Conservation (phyloP, 768 basidiomycete species). For the Suillus subaureus region DNA sequence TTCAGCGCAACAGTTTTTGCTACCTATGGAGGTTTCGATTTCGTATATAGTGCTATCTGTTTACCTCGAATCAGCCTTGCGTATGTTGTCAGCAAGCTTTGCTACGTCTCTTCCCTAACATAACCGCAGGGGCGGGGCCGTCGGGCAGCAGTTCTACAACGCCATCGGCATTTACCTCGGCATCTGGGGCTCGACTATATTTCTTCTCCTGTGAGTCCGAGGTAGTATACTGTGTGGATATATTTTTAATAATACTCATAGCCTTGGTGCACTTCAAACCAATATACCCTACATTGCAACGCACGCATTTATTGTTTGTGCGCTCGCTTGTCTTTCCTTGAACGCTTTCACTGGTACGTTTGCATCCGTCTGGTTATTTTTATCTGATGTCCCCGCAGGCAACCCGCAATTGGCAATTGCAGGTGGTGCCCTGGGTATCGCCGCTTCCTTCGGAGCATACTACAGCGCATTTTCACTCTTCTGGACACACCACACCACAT, state of each 20-base stretch:
- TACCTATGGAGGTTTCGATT: slow-evolving; percentile 31
- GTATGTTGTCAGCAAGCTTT: slow-evolving; percentile 15
- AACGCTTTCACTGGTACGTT: slow-evolving; percentile 28
- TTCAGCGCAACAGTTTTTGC: slow-evolving; percentile 29
- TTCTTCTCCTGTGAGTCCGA: slow-evolving; percentile 23
- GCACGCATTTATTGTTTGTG: slow-evolving; percentile 20
- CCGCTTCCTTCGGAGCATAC: slow-evolving; percentile 29
- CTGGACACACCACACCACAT: slow-evolving; percentile 31
- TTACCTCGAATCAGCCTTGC: slow-evolving; percentile 25
- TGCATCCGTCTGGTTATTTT: background rate
- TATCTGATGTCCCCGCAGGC: slow-evolving; percentile 12
- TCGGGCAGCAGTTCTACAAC: slow-evolving; percentile 23
- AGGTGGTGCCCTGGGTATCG: slow-evolving; percentile 26
- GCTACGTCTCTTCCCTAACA: slow-evolving; percentile 2
- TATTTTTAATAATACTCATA: slow-evolving; percentile 8
- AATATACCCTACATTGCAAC: slow-evolving; percentile 22
- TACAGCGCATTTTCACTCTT: slow-evolving; percentile 27
- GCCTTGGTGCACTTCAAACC: slow-evolving; percentile 28
- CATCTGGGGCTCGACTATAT: slow-evolving; percentile 30
- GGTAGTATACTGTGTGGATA: background rate
- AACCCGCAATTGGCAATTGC: slow-evolving; percentile 25
- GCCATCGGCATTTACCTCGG: slow-evolving; percentile 29
- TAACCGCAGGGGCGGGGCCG: slow-evolving; percentile 20
- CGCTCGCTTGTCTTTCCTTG: slow-evolving; percentile 24
- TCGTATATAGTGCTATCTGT: slow-evolving; percentile 30